A percentile compares a stretch with the other conserved stretches of the same genome.
Evolutionary conservation across 257 asterid genomes (phyloP).

Genomic region (Plectranthus barbatus): DNA sequence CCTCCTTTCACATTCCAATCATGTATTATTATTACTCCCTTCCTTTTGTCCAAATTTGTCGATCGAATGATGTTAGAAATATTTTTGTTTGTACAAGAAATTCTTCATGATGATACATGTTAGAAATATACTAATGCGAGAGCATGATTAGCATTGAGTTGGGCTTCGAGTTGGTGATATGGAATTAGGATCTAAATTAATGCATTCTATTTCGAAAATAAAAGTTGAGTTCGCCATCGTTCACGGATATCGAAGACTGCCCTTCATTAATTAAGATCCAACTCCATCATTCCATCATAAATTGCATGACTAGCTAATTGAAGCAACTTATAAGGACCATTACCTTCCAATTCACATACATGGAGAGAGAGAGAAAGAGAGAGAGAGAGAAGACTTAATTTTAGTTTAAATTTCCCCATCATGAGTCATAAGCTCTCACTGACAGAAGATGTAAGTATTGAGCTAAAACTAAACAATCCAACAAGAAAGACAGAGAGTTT

Average conservation of each 20-base stretch:
- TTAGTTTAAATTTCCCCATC: neutral
- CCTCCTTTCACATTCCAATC: neutral
- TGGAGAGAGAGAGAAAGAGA: neutral
- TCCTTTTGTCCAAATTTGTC: neutral
- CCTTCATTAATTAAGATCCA: neutral
- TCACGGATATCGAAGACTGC: constrained; percentile 10
- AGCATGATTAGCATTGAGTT: neutral
- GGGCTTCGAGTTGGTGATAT: too few relatives aligned
- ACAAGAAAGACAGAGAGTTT: constrained; percentile 22
- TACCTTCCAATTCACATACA: constrained; percentile 1
- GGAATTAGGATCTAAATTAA: too few relatives aligned
- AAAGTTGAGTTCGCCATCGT: neutral
- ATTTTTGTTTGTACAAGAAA: neutral
- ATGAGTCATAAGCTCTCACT: neutral
- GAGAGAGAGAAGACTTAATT: neutral
- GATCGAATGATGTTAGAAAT: neutral
- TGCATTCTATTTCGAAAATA: neutral
- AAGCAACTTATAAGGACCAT: constrained; percentile 13
- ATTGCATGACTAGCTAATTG: constrained; percentile 22
- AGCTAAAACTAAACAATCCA: neutral
- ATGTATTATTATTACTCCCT: neutral
- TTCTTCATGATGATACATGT: neutral
- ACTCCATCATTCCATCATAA: constrained; percentile 16
- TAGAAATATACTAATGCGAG: too few relatives aligned
- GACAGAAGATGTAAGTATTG: neutral